Conservation (phyloP, 2,329 filamentous ascomycete genomes). For the Ustulina deusta region DNA sequence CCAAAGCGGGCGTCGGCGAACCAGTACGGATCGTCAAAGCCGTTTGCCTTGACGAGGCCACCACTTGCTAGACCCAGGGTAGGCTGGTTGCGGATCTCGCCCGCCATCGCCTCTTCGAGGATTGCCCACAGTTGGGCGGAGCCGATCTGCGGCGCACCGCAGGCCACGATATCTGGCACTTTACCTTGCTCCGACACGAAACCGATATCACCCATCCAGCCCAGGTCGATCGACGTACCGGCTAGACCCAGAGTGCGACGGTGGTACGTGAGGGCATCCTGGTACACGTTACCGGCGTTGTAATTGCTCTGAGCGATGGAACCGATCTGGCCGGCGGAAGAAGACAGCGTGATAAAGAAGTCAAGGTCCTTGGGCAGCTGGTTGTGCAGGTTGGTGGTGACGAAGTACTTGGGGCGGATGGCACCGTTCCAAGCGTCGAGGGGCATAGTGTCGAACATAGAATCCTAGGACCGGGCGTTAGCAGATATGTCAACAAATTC, state of each 20-base stretch:
- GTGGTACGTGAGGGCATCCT: constrained; percentile 47
- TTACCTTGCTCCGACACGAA: constrained; percentile 49
- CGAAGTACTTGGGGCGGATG: constrained; percentile 46
- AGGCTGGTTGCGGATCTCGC: constrained; percentile 44
- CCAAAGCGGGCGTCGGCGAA: constrained; percentile 49
- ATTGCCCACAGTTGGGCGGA: constrained; percentile 45
- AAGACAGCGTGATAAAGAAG: constrained; percentile 49
- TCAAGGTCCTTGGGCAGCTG: constrained; percentile 48
- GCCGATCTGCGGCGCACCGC: constrained; percentile 45
- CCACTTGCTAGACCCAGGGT: constrained; percentile 47
- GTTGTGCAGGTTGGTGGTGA: constrained; percentile 47
- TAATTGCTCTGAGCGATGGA: constrained; percentile 51
- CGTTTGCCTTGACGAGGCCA: constrained; percentile 46
- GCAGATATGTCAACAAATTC: constrained; percentile 3
- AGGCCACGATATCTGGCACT: constrained; percentile 48
- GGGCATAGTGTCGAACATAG: constrained; percentile 50
- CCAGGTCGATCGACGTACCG: constrained; percentile 47
- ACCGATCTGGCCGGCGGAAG: constrained; percentile 47
- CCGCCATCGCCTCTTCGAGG: constrained; percentile 45
- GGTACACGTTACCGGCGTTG: constrained; percentile 50
- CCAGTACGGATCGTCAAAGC: constrained; percentile 50
- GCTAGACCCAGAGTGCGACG: constrained; percentile 45
- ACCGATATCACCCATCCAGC: constrained; percentile 48
- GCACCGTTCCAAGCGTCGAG: constrained; percentile 45
- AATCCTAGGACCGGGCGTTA: constrained; percentile 42